These are phyloP conservation scores for Trichoderma atrobrunneum DNA, from an alignment of 2,329 filamentous ascomycete species.

Conservation along the genomic window DNA sequence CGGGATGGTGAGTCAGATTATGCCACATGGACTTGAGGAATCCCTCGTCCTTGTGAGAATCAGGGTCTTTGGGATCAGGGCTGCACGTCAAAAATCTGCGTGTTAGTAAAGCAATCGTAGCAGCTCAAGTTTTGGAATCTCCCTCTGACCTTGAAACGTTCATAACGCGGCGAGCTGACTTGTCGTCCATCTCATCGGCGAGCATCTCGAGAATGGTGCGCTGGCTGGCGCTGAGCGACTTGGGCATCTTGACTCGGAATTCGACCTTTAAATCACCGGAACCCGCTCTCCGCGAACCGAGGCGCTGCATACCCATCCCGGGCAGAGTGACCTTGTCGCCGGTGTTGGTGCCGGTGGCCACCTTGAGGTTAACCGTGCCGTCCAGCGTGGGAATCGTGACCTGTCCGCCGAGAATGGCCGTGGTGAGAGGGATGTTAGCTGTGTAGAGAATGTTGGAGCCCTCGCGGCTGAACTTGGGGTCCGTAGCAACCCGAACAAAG, in stretches of 20 bases:
- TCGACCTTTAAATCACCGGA: slow-evolving; percentile 87
- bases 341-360: slow-evolving; percentile 85
- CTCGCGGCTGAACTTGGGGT: slow-evolving; percentile 82
- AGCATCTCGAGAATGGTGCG: slow-evolving; percentile 92
- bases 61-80: slow-evolving; percentile 31
- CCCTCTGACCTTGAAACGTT: slow-evolving; percentile 54
- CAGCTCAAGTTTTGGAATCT: slow-evolving; percentile 8
- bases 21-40: slow-evolving; percentile 95
- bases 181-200: slow-evolving; percentile 92
- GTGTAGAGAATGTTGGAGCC: slow-evolving; percentile 93
- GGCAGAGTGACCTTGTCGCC: slow-evolving; percentile 86
- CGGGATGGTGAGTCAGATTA: slow-evolving; percentile 75
- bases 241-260: slow-evolving; percentile 93
- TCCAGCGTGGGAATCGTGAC: slow-evolving; percentile 87
- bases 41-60: slow-evolving; percentile 74
- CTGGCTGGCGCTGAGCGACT: slow-evolving; percentile 88
- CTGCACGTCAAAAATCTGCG: neutral
- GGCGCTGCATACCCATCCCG: slow-evolving; percentile 91
- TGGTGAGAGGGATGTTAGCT: slow-evolving; percentile 85
- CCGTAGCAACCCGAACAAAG: slow-evolving; percentile 81
- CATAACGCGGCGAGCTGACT: slow-evolving; percentile 89
- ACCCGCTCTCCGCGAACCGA: slow-evolving; percentile 63
- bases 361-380: slow-evolving; percentile 84
- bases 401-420: slow-evolving; percentile 87
- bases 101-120: neutral